Percentiles rank a stretch among this genome's conserved stretches.
phyloP scores from a whole-genome alignment of 805 yeast species.

The Cyberlindnera suaveolens region DNA sequence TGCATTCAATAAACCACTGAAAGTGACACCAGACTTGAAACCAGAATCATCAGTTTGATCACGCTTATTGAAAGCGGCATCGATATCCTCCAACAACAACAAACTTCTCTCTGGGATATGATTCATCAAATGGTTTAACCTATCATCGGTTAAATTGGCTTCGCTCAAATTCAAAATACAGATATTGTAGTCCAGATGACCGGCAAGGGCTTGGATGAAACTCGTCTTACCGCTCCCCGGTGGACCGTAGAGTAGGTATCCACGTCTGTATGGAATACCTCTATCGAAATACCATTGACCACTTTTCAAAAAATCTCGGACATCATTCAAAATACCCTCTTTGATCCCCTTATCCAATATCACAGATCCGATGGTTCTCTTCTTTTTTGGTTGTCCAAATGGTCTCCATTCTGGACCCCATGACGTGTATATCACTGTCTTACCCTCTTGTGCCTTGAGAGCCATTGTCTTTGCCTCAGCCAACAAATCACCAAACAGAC shows the following conservation, averaged over 20 bases:
- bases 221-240: conserved; percentile 98
- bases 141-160: conserved; percentile 86
- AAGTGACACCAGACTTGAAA: conserved; percentile 83
- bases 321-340: conserved; percentile 61
- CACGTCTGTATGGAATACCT: conserved; percentile 97
- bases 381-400: conserved; percentile 90
- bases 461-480: conserved; percentile 85
- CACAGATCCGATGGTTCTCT: conserved; percentile 79
- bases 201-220: conserved; percentile 94
- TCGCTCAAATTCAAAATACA: conserved; percentile 90
- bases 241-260: conserved; percentile 90
- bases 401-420: conserved; percentile 99
- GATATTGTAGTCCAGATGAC: conserved; percentile 91
- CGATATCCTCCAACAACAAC: conserved; percentile 83
- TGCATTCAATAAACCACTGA: conserved; percentile 89
- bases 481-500: conserved; percentile 61
- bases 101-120: conserved; percentile 89
- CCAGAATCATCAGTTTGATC: conserved; percentile 74
- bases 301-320: conserved; percentile 68
- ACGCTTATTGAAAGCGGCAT: conserved; percentile 89
- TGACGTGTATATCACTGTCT: conserved; percentile 87
- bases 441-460: conserved; percentile 77
- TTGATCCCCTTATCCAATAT: conserved; percentile 73
- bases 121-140: conserved; percentile 92
- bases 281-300: conserved; percentile 92